Evolutionary conservation across 2,329 filamentous ascomycete species (phyloP).

Genomic region (Calycina herbarum): DNA sequence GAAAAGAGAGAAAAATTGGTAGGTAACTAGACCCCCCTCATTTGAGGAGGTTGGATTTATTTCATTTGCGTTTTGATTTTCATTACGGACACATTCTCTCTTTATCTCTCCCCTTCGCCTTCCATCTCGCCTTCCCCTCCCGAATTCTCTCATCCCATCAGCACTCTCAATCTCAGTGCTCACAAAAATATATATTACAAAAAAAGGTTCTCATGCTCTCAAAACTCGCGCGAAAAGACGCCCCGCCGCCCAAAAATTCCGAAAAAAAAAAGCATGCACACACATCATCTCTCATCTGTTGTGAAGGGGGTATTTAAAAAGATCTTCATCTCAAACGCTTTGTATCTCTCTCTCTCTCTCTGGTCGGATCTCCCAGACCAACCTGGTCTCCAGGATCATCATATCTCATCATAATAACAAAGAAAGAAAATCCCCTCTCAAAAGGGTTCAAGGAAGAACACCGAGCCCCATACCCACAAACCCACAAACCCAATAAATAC

Average conservation of each 20-base stretch:
- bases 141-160: neutral
- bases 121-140: neutral
- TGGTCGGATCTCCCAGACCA: neutral
- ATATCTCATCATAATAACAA: constrained; percentile 1
- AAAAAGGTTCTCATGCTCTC: no score
- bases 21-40: no score
- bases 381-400: neutral
- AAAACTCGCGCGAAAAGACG: no score
- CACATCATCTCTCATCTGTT: no score
- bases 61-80: neutral
- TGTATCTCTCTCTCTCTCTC: neutral
- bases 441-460: no score
- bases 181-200: no score
- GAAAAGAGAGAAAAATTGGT: no score
- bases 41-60: no score
- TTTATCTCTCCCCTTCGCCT: neutral
- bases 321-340: neutral
- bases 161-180: no score
- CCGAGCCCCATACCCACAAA: no score
- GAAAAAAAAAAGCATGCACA: no score
- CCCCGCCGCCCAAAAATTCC: no score
- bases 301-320: neutral
- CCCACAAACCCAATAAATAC: neutral
- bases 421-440: neutral
- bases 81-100: neutral